Evolutionary conservation across 2,329 filamentous ascomycete species (phyloP).

Genomic region (Trichoderma atroviride): DNA sequence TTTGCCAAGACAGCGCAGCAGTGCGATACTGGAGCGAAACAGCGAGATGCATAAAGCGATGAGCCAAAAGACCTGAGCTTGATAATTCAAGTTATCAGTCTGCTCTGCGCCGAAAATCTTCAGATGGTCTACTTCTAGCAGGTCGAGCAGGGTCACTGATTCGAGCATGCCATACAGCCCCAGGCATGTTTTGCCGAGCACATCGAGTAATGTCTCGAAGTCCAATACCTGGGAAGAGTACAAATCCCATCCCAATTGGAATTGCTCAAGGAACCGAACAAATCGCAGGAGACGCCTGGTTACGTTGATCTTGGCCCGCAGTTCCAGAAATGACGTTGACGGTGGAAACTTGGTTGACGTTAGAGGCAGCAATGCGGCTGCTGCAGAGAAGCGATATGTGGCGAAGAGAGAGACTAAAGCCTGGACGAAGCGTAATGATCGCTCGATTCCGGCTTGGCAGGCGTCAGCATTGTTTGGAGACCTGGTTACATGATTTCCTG

Average conservation of each 20-base stretch:
- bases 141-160: conserved; percentile 62
- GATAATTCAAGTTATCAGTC: conserved; percentile 52
- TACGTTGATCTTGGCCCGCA: conserved; percentile 50
- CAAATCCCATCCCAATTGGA: conserved; percentile 52
- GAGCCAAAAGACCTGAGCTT: conserved; percentile 73
- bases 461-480: conserved; percentile 6
- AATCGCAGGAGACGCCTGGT: conserved; percentile 66
- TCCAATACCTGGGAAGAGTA: conserved; percentile 38
- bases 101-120: conserved; percentile 56
- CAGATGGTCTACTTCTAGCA: conserved; percentile 47
- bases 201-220: conserved; percentile 53
- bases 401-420: conserved; percentile 52
- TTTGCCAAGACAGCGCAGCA: conserved; percentile 43
- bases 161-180: conserved; percentile 71
- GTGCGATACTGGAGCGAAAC: conserved; percentile 45
- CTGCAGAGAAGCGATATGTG: conserved; percentile 45
- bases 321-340: conserved; percentile 38
- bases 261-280: conserved; percentile 67
- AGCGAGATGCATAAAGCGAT: conserved; percentile 59
- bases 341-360: conserved; percentile 35
- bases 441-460: conserved; percentile 54
- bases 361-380: conserved; percentile 40
- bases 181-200: conserved; percentile 60
- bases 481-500: background rate
- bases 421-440: conserved; percentile 61